Conservation (phyloP, 1,284 basidiomycete species). For the Coniferiporia weirii region DNA sequence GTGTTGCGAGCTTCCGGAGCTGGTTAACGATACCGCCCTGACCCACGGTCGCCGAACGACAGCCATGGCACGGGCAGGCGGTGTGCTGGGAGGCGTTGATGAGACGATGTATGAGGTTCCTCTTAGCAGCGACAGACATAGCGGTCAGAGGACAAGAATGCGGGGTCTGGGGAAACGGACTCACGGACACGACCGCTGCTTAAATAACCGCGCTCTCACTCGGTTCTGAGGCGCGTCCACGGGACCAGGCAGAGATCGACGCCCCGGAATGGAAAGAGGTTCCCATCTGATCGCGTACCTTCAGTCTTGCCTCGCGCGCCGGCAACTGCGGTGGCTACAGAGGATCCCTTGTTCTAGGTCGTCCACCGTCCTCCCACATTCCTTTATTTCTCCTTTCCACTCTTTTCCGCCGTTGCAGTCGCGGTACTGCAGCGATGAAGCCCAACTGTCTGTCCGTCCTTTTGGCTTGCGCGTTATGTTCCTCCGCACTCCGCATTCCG, state of each 20-base stretch:
- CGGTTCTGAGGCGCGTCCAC: not conserved
- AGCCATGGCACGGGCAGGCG: conserved; percentile 73
- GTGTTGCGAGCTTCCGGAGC: conserved; percentile 77
- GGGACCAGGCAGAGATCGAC: not conserved
- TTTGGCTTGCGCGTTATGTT: conserved; percentile 10
- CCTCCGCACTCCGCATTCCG: conserved; percentile 15
- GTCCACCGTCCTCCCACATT: not conserved
- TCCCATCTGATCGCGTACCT: not conserved
- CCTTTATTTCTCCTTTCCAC: conserved; percentile 6
- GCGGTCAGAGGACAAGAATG: conserved; percentile 1
- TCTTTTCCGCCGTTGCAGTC: conserved; percentile 15
- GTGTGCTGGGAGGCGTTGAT: conserved; percentile 54
- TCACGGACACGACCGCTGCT: not conserved
- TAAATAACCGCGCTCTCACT: not conserved
- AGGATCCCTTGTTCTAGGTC: too few species aligned
- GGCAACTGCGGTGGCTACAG: not conserved
- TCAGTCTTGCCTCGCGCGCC: conserved; percentile 2
- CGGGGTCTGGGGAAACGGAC: not conserved
- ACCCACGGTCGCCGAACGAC: conserved; percentile 35
- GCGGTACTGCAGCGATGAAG: conserved; percentile 20
- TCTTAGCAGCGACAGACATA: conserved; percentile 13
- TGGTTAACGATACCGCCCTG: conserved; percentile 50
- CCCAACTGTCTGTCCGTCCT: conserved; percentile 15
- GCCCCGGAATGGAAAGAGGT: not conserved
- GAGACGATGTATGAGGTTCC: conserved; percentile 17